Base-by-base conservation (phyloP, 768 basidiomycete genomes). In the Rubroboletus satanas region DNA sequence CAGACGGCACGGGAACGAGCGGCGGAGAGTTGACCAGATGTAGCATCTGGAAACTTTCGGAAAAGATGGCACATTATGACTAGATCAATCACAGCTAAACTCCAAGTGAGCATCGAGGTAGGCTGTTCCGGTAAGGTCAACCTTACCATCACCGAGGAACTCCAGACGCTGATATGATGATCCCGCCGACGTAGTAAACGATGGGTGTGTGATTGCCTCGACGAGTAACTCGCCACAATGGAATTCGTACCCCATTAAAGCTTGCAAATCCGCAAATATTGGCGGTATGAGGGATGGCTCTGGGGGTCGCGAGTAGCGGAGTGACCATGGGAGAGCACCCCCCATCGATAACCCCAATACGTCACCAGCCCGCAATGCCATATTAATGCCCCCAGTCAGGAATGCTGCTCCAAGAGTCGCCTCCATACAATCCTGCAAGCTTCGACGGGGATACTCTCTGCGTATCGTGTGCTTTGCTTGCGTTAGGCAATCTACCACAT, bases 351-450 rank as follows among this genome's bases (percentile, higher is more conserved):
- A 68, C 0, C 84, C 84, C 21, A 96, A 72, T 1, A 77, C 74
- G 2, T 76, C 78, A 10, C 91, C 93, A 4, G 82, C 72, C 7
- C 72, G 77, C 51, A 96, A 71, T 2, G 88, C 83, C 76, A 83
- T 81, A 10, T 77, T 69, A 36, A 93, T 82, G 0, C 91, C 89
- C 5, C 90, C 93, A 2, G 81, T 76, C 15, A 84, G 58, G 60
- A 86, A 93, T 28, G 83, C 81, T 2, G 89, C 92, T 11, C 91
- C 93, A 4, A 95, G 73, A 6, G 83, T 77, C 0, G 93, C 87
- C 66, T 95, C 93, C 84, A 93, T 89, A 64, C 88, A 92, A 64
- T 95, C 93, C 64, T 91, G 89, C 58, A 95, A 70, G 62, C 87
- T 84, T 52, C 90, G 73, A 28, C 89, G 78, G 4, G 86, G 82